Evolutionary conservation across 164 flowering plant genomes (phyloP), one percentile per base, ranked within the genome.

Genomic region (Sedum album): DNA sequence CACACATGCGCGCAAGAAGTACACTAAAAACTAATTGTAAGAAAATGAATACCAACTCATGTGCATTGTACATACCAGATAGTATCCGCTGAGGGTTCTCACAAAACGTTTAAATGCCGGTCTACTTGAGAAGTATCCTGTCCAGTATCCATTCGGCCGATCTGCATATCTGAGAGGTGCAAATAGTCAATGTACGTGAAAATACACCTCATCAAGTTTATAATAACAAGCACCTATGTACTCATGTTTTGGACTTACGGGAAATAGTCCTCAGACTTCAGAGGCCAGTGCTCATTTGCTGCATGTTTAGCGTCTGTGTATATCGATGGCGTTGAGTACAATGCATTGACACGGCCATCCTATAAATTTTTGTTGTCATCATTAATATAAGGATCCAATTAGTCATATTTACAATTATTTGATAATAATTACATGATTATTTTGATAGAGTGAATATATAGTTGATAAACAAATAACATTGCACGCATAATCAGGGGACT

Each of bases 271-370:
- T 86, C 89, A 17, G 86, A 81, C 74, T 93, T 93, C 49, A 88
- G 77, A 6, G 97, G 97, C 98, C 98, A 93, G 18, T 81, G 20
- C 67, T 83, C 86, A 66, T 86, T 74, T 66, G 79, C 72, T 33
- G 89, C 91, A 79, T 80, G 69, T 80, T 93, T 93, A 72, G 96
- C 93, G 81, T 91, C 93, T 21, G 95, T 87, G 69, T 93, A 93
- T 39, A 89, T 79, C 15, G 97, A 88, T 61, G 98, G 94, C 6
- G 97, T 88, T 64, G 98, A 93, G 78, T 93, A 93, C 14, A 93
- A 75, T 38, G 90, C 97, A 86, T 93, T 89, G 46, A 91, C 91
- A 73, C 98, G 94, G 42, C 97, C 97, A 89, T 93, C 98, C 98
- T 93, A 71, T 10, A 44, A 44, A 44, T 44, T 44, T 44, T 18